A percentile compares a stretch with the other conserved stretches of the same genome.
Evolutionary conservation across 768 basidiomycete species (phyloP).

Genomic region (Naganishia randhawae): DNA sequence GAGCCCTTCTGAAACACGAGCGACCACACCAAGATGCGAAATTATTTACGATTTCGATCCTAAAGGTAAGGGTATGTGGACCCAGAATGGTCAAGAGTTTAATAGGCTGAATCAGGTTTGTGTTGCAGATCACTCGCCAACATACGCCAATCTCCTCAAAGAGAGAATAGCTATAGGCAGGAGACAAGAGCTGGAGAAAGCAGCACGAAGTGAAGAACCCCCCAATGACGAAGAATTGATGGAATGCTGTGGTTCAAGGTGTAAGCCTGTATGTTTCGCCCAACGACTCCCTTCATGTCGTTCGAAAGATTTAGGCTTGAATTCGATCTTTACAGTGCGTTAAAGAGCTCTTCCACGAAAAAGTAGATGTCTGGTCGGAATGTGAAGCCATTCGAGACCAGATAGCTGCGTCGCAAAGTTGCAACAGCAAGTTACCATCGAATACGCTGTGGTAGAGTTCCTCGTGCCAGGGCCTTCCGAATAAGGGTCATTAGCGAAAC

Average conservation of each 20-base stretch:
- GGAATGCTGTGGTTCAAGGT: slow-evolving; percentile 17
- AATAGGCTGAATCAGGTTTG: background rate
- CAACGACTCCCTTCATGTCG: background rate
- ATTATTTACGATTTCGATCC: slow-evolving; percentile 17
- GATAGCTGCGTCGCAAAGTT: background rate
- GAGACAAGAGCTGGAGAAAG: slow-evolving; percentile 22
- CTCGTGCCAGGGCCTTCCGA: background rate
- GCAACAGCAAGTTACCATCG: background rate
- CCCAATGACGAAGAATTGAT: slow-evolving; percentile 12
- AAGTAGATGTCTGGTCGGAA: slow-evolving; percentile 15
- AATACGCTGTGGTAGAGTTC: background rate
- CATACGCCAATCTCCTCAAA: slow-evolving; percentile 8
- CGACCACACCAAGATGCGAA: slow-evolving; percentile 9
- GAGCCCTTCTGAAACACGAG: background rate
- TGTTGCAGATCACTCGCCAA: slow-evolving; percentile 9
- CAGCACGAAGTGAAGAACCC: slow-evolving; percentile 8
- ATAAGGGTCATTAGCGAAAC: background rate
- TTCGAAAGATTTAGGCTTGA: background rate
- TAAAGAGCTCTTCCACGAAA: slow-evolving; percentile 20
- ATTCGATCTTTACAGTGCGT: background rate
- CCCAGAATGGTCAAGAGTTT: background rate
- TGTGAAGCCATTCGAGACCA: slow-evolving; percentile 19
- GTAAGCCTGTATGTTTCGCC: slow-evolving; percentile 6
- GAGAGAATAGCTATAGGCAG: slow-evolving; percentile 12
- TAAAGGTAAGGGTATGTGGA: background rate